Conservation (phyloP, 768 basidiomycete species). For the Suillus cothurnatus region DNA sequence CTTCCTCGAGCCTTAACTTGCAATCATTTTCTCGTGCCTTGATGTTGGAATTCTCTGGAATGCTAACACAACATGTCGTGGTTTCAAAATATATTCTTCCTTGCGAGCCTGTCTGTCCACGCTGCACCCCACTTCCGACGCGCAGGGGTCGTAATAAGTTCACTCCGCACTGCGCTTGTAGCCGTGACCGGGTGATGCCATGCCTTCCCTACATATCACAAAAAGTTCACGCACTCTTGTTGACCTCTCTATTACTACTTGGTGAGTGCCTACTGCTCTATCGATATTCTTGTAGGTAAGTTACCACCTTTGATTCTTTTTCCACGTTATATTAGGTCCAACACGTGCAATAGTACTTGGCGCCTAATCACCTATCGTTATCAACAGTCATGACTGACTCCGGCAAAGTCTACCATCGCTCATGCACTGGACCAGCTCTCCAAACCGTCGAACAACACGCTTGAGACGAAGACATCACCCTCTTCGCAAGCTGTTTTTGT, state of each 20-base stretch:
- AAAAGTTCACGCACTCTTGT: neutral
- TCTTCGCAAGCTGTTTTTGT: conserved; percentile 77
- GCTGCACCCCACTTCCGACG: neutral
- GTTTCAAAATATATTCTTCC: neutral
- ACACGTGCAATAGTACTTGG: too few species aligned
- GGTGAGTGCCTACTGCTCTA: too few species aligned
- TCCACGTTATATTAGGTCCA: too few species aligned
- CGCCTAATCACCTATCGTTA: too few species aligned
- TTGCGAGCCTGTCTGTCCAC: neutral
- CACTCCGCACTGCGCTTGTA: neutral
- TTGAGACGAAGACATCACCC: conserved; percentile 52
- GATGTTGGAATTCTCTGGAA: neutral
- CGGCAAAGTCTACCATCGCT: conserved; percentile 41
- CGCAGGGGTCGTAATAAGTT: neutral
- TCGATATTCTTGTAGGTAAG: too few species aligned
- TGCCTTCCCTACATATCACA: neutral
- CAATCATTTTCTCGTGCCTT: neutral
- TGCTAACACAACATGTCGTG: neutral
- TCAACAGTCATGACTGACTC: conserved; percentile 30
- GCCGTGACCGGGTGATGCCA: neutral
- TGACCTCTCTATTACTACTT: too few species aligned
- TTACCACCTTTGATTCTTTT: too few species aligned
- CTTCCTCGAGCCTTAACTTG: neutral
- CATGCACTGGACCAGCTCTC: conserved; percentile 54
- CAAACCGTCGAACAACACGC: conserved; percentile 55